These are phyloP conservation scores for Phlyctochytrium bullatum DNA, from an alignment of 192 early-diverging fungal genomes.

Conservation along the genomic window DNA sequence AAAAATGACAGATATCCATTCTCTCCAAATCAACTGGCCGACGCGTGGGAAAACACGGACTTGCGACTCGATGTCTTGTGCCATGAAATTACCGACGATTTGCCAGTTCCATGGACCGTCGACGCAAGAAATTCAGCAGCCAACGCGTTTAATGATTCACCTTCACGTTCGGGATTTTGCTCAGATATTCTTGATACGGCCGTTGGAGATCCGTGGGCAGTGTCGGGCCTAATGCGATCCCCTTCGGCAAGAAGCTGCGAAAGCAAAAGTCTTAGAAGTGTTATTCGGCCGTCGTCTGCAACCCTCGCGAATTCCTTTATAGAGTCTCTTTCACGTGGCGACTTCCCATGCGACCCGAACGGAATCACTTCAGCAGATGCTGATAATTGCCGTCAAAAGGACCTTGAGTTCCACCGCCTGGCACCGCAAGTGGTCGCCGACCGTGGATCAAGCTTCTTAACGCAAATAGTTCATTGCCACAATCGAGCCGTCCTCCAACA, in stretches of 20 bases:
- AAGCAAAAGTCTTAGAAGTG: too few species aligned
- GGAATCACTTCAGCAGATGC: conserved; percentile 1
- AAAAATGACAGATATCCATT: conserved; percentile 7
- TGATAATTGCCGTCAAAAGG: too few species aligned
- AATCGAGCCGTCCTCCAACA: conserved; percentile 12
- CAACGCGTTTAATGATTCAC: too few species aligned
- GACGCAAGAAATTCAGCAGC: conserved; percentile 13
- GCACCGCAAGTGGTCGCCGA: conserved; percentile 23
- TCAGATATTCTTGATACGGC: too few species aligned
- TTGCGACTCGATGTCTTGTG: conserved; percentile 10
- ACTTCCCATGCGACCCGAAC: too few species aligned
- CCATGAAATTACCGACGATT: too few species aligned
- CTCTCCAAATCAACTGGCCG: conserved; percentile 12
- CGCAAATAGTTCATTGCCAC: conserved; percentile 37
- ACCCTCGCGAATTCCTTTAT: neutral
- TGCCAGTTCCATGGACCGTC: too few species aligned
- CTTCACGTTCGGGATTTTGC: too few species aligned
- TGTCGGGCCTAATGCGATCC: too few species aligned
- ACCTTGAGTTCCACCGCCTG: conserved; percentile 23
- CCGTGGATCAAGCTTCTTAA: conserved; percentile 29
- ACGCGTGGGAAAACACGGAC: conserved; percentile 18
- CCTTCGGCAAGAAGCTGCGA: too few species aligned
- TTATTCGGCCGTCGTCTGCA: too few species aligned
- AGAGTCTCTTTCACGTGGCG: neutral
- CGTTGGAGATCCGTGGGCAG: too few species aligned